Percentiles rank a stretch among this genome's conserved stretches.
Evolutionary conservation across 2,329 filamentous ascomycete genomes (phyloP).

Genomic region (Fusarium sp.): DNA sequence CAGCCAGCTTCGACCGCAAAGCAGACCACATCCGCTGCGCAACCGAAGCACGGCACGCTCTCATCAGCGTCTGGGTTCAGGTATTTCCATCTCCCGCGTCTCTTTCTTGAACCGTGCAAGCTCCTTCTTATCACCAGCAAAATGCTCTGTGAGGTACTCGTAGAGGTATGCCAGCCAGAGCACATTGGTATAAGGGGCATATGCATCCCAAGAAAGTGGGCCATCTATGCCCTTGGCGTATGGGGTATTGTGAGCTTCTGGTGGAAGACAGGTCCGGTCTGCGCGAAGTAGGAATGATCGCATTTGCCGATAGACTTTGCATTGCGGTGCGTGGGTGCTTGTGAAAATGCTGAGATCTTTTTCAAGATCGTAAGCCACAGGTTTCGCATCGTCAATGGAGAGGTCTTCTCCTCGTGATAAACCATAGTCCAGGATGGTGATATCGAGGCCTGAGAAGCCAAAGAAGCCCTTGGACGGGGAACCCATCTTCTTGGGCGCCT

Average conservation of each 20-base stretch:
- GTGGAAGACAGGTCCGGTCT: slow-evolving; percentile 63
- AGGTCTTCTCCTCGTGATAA: slow-evolving; percentile 68
- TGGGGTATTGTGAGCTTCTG: slow-evolving; percentile 59
- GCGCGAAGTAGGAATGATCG: slow-evolving; percentile 66
- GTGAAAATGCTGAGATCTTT: slow-evolving; percentile 70
- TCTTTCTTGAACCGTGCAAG: slow-evolving; percentile 59
- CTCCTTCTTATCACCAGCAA: slow-evolving; percentile 60
- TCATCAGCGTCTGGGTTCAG: slow-evolving; percentile 64
- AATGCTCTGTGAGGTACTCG: slow-evolving; percentile 62
- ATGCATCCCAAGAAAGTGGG: slow-evolving; percentile 65
- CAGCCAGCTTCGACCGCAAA: slow-evolving; percentile 70
- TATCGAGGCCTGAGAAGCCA: slow-evolving; percentile 71
- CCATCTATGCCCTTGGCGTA: slow-evolving; percentile 61
- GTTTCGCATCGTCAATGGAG: slow-evolving; percentile 49
- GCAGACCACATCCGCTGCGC: slow-evolving; percentile 67
- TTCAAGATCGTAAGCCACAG: slow-evolving; percentile 70
- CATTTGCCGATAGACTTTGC: slow-evolving; percentile 72
- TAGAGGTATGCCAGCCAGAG: slow-evolving; percentile 74
- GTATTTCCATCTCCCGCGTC: slow-evolving; percentile 66
- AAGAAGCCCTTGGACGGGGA: slow-evolving; percentile 55
- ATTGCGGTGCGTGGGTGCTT: slow-evolving; percentile 70
- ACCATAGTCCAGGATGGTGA: slow-evolving; percentile 75
- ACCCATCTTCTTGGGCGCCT: slow-evolving; percentile 49
- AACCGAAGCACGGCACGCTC: slow-evolving; percentile 63
- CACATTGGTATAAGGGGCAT: slow-evolving; percentile 73